These are phyloP conservation scores for Rugonectria rugulosa DNA, from an alignment of 2,329 filamentous ascomycete genomes.

Conservation along the genomic window DNA sequence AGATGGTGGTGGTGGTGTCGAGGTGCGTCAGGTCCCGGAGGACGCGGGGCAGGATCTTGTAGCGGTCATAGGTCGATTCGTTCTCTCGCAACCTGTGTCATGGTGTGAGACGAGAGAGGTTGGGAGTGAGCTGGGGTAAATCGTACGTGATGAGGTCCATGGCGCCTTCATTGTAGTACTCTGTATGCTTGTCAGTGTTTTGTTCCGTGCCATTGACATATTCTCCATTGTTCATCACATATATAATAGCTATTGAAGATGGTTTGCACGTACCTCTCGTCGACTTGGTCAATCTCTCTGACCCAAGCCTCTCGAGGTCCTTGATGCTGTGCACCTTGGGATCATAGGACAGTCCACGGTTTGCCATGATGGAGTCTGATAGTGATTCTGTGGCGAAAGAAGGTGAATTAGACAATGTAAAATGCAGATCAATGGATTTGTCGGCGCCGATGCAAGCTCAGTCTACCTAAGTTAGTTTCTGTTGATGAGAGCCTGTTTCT, in stretches of 20 bases:
- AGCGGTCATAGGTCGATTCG: slow-evolving; percentile 20
- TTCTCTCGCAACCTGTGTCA: slow-evolving; percentile 12
- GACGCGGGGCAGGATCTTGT: slow-evolving; percentile 23
- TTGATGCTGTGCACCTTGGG: slow-evolving; percentile 12
- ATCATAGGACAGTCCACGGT: slow-evolving; percentile 15
- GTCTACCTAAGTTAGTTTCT: too few species aligned
- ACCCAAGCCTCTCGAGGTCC: slow-evolving; percentile 19
- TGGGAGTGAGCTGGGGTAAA: not conserved
- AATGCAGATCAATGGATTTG: not conserved
- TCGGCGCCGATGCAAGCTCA: too few species aligned
- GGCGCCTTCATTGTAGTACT: slow-evolving; percentile 15
- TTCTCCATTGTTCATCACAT: too few species aligned
- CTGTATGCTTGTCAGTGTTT: not conserved
- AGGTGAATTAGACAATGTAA: not conserved
- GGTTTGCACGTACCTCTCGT: slow-evolving; percentile 4
- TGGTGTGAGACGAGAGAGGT: not conserved
- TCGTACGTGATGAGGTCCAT: slow-evolving; percentile 13
- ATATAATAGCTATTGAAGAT: not conserved
- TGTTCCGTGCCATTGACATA: not conserved
- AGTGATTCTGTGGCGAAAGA: not conserved
- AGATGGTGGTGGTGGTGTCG: slow-evolving; percentile 18
- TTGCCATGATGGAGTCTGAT: slow-evolving; percentile 8
- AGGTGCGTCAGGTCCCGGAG: slow-evolving; percentile 21
- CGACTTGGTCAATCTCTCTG: slow-evolving; percentile 4
- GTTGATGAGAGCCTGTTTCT: not conserved